Conservation (phyloP, 2,329 filamentous ascomycete genomes). For the Colletotrichum noveboracense region DNA sequence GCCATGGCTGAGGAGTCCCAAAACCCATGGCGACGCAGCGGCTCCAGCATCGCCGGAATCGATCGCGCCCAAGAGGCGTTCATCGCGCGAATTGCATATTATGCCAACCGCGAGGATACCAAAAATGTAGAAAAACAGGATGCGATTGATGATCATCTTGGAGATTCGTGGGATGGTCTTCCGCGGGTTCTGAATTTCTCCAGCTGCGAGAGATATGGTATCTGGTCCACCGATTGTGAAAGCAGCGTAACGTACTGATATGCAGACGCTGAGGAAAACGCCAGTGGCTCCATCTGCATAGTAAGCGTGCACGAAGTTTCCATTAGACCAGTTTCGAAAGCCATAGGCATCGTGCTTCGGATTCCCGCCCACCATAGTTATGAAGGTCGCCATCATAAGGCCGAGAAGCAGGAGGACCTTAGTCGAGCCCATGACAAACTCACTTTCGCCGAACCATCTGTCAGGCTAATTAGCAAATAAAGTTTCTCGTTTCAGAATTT, state of each 20-base stretch:
- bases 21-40: slow-evolving; percentile 58
- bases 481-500: background rate
- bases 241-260: slow-evolving; percentile 66
- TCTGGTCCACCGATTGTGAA: slow-evolving; percentile 74
- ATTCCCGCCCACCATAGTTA: slow-evolving; percentile 73
- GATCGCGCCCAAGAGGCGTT: slow-evolving; percentile 59
- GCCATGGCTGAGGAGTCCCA: slow-evolving; percentile 59
- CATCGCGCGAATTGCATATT: slow-evolving; percentile 62
- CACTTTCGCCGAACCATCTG: slow-evolving; percentile 42
- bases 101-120: slow-evolving; percentile 66
- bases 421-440: slow-evolving; percentile 62
- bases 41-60: slow-evolving; percentile 48
- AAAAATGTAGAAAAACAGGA: slow-evolving; percentile 74
- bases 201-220: slow-evolving; percentile 62
- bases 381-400: slow-evolving; percentile 67
- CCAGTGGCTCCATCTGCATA: slow-evolving; percentile 55
- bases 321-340: slow-evolving; percentile 60
- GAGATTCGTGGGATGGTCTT: slow-evolving; percentile 70
- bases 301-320: slow-evolving; percentile 37
- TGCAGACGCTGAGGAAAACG: slow-evolving; percentile 63
- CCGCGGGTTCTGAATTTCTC: slow-evolving; percentile 70
- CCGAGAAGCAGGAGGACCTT: slow-evolving; percentile 56
- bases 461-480: background rate
- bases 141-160: slow-evolving; percentile 75
- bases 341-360: slow-evolving; percentile 65